Evolutionary conservation across 2,329 filamentous ascomycete genomes (phyloP).

Genomic region (Lachnellula subtilissima): DNA sequence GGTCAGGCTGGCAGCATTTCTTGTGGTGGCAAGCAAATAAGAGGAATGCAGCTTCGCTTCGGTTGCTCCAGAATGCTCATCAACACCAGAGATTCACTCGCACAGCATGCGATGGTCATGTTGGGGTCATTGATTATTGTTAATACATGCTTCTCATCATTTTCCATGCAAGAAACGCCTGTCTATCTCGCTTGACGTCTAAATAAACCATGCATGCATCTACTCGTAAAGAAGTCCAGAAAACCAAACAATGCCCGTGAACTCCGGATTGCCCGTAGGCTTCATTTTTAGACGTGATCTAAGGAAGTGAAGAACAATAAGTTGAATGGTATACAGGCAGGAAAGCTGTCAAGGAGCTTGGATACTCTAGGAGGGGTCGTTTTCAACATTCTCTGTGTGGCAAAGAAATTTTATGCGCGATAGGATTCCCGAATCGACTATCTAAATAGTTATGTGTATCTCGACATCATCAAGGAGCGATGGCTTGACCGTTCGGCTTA

Average conservation of each 20-base stretch:
- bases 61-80: neutral
- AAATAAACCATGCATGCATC: constrained; percentile 5
- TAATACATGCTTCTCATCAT: constrained; percentile 9
- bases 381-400: neutral
- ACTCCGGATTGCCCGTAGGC: neutral
- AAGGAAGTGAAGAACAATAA: neutral
- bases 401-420: no score
- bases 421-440: no score
- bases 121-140: constrained; percentile 9
- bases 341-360: neutral
- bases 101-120: neutral
- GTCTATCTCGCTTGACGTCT: constrained; percentile 11
- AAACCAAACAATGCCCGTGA: neutral
- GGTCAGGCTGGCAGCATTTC: neutral
- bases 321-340: neutral
- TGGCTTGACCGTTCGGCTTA: constrained; percentile 18
- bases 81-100: neutral
- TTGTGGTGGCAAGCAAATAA: neutral
- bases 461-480: constrained; percentile 7
- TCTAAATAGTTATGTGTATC: neutral
- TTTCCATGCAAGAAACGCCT: constrained; percentile 6
- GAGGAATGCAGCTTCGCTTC: neutral
- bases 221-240: constrained; percentile 1
- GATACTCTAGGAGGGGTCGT: neutral
- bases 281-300: neutral